Conservation (phyloP, 176 grass and related monocot genomes). For the Bonia amplexicaulis region DNA sequence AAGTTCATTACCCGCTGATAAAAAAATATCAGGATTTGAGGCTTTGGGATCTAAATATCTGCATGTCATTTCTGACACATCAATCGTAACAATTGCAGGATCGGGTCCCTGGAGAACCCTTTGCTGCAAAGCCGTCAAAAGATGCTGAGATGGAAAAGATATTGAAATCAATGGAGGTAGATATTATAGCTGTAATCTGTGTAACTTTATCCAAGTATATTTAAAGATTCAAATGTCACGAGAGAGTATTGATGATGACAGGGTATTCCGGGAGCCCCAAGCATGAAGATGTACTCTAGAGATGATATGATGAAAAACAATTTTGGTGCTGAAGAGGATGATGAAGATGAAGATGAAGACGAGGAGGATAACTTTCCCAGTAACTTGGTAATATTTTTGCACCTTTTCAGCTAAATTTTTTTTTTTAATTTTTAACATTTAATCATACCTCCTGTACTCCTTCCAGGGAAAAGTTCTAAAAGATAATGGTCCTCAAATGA, state of each 20-base stretch:
- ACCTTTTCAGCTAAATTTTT: background rate
- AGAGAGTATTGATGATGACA: conserved; percentile 22
- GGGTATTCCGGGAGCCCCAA: conserved; percentile 85
- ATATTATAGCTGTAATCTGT: conserved; percentile 1
- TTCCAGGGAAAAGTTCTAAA: conserved; percentile 75
- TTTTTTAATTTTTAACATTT: background rate
- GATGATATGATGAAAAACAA: conserved; percentile 96
- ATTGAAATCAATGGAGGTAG: conserved; percentile 84
- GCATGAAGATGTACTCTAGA: conserved; percentile 97
- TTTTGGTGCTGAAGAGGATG: conserved; percentile 56
- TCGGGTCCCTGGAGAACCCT: conserved; percentile 73
- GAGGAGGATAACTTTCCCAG: conserved; percentile 60
- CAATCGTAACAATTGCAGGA: conserved; percentile 28
- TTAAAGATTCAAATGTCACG: background rate
- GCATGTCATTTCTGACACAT: background rate
- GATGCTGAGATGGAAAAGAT: conserved; percentile 94
- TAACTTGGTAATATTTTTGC: conserved; percentile 54
- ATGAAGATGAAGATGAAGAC: conserved; percentile 69
- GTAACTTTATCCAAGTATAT: background rate
- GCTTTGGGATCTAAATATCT: background rate
- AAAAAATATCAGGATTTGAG: background rate
- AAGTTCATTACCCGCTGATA: background rate
- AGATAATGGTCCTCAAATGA: conserved; percentile 53
- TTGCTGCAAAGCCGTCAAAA: conserved; percentile 77
- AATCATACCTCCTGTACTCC: background rate